Evolutionary conservation across 2,329 filamentous ascomycete species (phyloP).

Genomic region (Monosporascus ibericus): DNA sequence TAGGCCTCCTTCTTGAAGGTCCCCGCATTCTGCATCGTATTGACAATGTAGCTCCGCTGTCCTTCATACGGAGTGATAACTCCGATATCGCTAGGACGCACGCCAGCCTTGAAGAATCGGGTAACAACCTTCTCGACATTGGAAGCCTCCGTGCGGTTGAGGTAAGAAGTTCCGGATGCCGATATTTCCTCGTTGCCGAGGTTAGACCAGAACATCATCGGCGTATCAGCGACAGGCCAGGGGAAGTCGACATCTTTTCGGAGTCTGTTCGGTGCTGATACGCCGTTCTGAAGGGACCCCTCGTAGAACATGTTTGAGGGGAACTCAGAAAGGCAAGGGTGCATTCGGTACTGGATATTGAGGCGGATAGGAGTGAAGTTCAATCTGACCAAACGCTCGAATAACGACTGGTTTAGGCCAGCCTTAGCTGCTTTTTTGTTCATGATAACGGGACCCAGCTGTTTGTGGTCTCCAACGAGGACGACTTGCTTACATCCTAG

Average conservation of each 20-base stretch:
- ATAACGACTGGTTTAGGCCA: constrained; percentile 94
- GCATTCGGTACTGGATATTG: constrained; percentile 98
- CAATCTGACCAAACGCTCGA: constrained; percentile 92
- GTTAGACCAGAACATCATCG: constrained; percentile 99
- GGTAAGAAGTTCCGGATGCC: constrained; percentile 92
- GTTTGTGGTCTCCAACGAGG: constrained; percentile 96
- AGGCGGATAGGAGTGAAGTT: constrained; percentile 84
- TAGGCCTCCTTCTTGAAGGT: constrained; percentile 98
- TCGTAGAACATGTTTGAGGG: constrained; percentile 99
- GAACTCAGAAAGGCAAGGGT: constrained; percentile 93
- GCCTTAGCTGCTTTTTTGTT: constrained; percentile 99
- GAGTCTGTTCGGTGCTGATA: constrained; percentile 81
- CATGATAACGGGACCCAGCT: constrained; percentile 98
- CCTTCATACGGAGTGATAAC: constrained; percentile 99
- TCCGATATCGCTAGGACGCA: constrained; percentile 89
- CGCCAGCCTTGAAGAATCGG: constrained; percentile 96
- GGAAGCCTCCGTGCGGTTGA: constrained; percentile 93
- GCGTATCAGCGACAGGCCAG: constrained; percentile 88
- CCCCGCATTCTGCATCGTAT: constrained; percentile 97
- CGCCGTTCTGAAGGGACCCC: constrained; percentile 91
- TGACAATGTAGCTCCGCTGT: constrained; percentile 95
- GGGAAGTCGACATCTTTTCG: constrained; percentile 95
- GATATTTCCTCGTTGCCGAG: constrained; percentile 97
- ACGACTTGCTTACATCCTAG: constrained; percentile 98
- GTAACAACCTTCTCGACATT: constrained; percentile 99